These are phyloP conservation scores for Circinella minor DNA, from an alignment of 371 early-diverging fungal genomes.

Conservation along the genomic window DNA sequence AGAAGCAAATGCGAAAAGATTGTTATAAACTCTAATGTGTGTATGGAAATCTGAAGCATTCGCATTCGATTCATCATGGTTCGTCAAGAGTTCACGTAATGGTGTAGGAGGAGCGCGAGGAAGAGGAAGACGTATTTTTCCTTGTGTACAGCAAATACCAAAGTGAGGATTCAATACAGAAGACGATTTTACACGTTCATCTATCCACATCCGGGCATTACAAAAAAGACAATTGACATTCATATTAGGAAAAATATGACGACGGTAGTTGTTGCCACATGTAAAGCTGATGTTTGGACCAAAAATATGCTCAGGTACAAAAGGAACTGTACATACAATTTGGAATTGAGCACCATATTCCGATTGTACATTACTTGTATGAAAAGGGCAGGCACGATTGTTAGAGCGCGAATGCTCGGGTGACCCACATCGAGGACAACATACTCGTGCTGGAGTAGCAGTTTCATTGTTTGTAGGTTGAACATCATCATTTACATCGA, in stretches of 20 bases:
- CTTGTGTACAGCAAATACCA: neutral
- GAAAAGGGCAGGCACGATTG: neutral
- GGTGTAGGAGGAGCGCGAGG: neutral
- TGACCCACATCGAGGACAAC: no score
- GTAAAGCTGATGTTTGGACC: neutral
- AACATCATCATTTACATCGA: no score
- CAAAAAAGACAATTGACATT: neutral
- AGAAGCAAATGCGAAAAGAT: constrained; percentile 1
- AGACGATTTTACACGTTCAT: neutral
- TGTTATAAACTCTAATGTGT: neutral
- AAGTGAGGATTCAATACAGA: neutral
- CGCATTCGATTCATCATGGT: neutral
- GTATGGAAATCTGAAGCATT: neutral
- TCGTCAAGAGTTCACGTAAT: neutral
- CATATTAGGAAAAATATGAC: neutral
- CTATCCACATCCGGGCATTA: neutral
- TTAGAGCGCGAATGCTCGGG: no score
- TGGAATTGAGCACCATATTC: neutral
- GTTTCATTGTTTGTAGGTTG: neutral
- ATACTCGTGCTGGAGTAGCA: no score
- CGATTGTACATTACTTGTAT: neutral
- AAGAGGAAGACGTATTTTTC: neutral
- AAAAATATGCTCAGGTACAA: neutral
- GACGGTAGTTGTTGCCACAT: neutral
- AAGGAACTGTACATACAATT: neutral